These are phyloP conservation scores for Yarrowia deformans DNA, from an alignment of 805 yeast species.

Conservation along the genomic window DNA sequence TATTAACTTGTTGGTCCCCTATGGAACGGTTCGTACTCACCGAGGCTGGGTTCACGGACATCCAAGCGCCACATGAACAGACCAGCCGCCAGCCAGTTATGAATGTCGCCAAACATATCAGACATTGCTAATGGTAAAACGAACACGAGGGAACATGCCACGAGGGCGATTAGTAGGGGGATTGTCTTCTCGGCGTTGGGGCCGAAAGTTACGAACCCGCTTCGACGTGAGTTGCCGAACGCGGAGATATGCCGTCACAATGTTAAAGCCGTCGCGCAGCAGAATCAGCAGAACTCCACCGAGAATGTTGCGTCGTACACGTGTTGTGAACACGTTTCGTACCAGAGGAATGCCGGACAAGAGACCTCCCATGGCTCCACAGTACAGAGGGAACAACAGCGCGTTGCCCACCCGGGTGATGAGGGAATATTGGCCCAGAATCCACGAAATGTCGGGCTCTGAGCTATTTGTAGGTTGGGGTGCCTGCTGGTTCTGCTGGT, in stretches of 20 bases:
- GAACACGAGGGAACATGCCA: conserved; percentile 37
- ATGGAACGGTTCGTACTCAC: conserved; percentile 21
- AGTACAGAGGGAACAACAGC: conserved; percentile 30
- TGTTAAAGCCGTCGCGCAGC: conserved; percentile 45
- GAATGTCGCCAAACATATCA: conserved; percentile 33
- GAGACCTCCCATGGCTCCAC: conserved; percentile 29
- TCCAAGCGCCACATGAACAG: conserved; percentile 26
- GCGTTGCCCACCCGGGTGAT: conserved; percentile 26
- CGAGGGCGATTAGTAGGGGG: conserved; percentile 32
- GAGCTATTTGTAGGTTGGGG: conserved; percentile 10
- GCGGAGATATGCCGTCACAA: conserved; percentile 44
- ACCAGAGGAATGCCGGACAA: conserved; percentile 24
- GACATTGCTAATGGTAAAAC: conserved; percentile 33
- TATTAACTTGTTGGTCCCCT: conserved; percentile 4
- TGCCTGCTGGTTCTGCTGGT: conserved; percentile 14
- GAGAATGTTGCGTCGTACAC: conserved; percentile 42
- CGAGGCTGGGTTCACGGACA: conserved; percentile 18
- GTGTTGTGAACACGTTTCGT: conserved; percentile 22
- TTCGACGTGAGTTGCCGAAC: conserved; percentile 35
- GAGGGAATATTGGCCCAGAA: conserved; percentile 31
- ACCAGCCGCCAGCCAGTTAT: conserved; percentile 18
- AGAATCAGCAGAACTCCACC: conserved; percentile 45
- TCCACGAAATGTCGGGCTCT: conserved; percentile 36
- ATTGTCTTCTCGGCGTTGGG: conserved; percentile 36
- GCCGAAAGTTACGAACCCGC: conserved; percentile 38